Evolutionary conservation across 805 yeast genomes (phyloP), one percentile per base, ranked within the genome.

Genomic region (Ogataea nakhonphanomensis): DNA sequence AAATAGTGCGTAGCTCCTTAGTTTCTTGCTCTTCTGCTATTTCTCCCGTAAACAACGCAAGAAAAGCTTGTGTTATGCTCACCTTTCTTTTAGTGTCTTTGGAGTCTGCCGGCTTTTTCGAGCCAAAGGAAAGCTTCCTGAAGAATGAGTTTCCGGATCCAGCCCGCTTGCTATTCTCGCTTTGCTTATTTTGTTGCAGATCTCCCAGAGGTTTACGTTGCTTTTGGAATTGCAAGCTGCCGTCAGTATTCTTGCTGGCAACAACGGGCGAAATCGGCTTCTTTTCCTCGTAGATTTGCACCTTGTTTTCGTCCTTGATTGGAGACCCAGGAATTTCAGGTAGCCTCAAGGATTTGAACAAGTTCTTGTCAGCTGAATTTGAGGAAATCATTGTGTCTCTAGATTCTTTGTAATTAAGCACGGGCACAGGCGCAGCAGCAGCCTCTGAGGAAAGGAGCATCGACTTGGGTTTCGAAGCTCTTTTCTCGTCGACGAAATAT

Each of bases 61-160:
- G 68, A 60, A 62, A 70, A 49, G 50, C 68, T 44, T 49, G 57
- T 7, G 53, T 52, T 7, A 54, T 34, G 1, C 58, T 53, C 4
- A 46, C 46, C 30, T 54, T 55, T 39, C 58, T 46, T 31, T 41
- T 42, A 23, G 17, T 30, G 8, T 46, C 51, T 28, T 36, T 38
- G 31, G 35, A 11, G 17, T 20, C 41, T 25, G 31, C 25, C 30
- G 26, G 28, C 56, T 69, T 68, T 50, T 64, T 70, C 11, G 66
- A 50, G 22, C 78, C 77, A 68, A 76, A 71, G 8, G 78, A 72
- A 25, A 76, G 53, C 50, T 75, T 76, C 40, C 79, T 58, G 61
- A 76, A 74, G 42, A 65, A 59, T 8, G 61, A 59, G 14, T 49
- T 38, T 9, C 39, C 36, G 11, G 44, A 39, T 14, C 29, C 38